Conservation (phyloP, 257 asterid genomes). For the Solanum arcanum region DNA sequence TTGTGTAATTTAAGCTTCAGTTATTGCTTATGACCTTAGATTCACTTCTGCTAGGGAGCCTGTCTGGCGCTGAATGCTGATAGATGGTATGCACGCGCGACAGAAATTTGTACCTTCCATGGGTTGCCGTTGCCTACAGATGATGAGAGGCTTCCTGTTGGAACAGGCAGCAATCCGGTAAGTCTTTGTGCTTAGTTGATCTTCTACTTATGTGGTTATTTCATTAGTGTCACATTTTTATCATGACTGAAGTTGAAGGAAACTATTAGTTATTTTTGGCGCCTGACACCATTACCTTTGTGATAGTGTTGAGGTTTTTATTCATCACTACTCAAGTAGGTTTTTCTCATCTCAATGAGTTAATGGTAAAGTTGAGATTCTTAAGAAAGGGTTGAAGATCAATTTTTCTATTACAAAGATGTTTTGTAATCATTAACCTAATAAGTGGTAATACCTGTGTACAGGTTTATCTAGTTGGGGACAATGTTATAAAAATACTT, state of each 20-base stretch:
- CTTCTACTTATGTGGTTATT: not conserved
- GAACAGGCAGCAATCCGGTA: conserved; percentile 98
- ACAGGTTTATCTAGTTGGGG: conserved; percentile 74
- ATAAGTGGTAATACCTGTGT: not conserved
- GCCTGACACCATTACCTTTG: not conserved
- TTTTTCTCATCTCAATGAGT: not conserved
- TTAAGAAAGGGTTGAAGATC: not conserved
- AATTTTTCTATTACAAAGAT: not conserved
- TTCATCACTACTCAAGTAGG: not conserved
- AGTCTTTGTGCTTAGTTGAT: conserved; percentile 17
- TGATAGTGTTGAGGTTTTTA: not conserved
- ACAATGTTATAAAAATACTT: conserved; percentile 68
- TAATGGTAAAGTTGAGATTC: not conserved
- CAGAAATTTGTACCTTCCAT: conserved; percentile 64
- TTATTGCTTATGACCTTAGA: conserved; percentile 6
- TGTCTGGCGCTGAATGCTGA: conserved; percentile 84
- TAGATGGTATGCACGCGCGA: conserved; percentile 55
- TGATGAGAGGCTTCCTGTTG: conserved; percentile 94
- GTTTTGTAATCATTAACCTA: not conserved
- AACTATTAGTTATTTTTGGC: not conserved
- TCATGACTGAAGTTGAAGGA: not conserved
- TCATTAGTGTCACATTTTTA: not conserved
- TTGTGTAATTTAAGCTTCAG: conserved; percentile 5
- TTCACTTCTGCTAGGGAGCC: conserved; percentile 61
- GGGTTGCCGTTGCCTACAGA: conserved; percentile 50